phyloP scores from a whole-genome alignment of 352 stramenopile species.

The Phytophthora rubi region DNA sequence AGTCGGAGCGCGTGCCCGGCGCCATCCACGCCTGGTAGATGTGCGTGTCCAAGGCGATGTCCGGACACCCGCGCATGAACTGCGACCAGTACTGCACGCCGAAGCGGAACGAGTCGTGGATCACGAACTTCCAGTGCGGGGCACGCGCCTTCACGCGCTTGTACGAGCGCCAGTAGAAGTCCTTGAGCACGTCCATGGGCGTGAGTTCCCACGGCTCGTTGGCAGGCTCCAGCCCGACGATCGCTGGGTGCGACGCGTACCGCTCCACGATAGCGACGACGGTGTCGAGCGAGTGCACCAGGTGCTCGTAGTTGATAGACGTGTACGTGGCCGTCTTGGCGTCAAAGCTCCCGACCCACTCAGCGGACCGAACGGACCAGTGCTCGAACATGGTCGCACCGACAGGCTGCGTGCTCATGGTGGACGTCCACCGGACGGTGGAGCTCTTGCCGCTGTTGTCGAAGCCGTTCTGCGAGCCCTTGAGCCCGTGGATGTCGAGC shows the following conservation, averaged over 20 bases:
- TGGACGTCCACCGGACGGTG: slow-evolving; percentile 33
- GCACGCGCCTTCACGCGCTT: slow-evolving; percentile 91
- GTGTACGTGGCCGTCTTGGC: slow-evolving; percentile 77
- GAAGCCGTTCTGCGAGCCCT: slow-evolving; percentile 95
- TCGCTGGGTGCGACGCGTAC: slow-evolving; percentile 84
- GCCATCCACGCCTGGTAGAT: slow-evolving; percentile 93
- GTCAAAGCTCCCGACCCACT: slow-evolving; percentile 93
- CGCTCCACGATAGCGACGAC: slow-evolving; percentile 89
- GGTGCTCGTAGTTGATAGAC: slow-evolving; percentile 91
- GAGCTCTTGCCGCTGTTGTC: slow-evolving; percentile 93
- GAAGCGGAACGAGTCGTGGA: slow-evolving; percentile 95
- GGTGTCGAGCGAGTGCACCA: slow-evolving; percentile 88
- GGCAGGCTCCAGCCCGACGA: slow-evolving; percentile 92
- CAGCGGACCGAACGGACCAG: slow-evolving; percentile 69
- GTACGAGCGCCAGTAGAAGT: slow-evolving; percentile 97
- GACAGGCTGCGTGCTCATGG: slow-evolving; percentile 14
- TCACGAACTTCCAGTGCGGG: slow-evolving; percentile 95
- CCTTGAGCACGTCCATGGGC: slow-evolving; percentile 88
- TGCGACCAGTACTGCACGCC: slow-evolving; percentile 40
- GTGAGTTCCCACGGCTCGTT: slow-evolving; percentile 97
- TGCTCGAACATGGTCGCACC: slow-evolving; percentile 23
- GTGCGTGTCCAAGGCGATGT: slow-evolving; percentile 95
- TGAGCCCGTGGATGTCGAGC: slow-evolving; percentile 92
- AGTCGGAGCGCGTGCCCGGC: slow-evolving; percentile 67
- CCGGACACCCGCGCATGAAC: slow-evolving; percentile 86